Evolutionary conservation across 129 eudicot genomes (phyloP).

Genomic region (Kitagawia praeruptora): DNA sequence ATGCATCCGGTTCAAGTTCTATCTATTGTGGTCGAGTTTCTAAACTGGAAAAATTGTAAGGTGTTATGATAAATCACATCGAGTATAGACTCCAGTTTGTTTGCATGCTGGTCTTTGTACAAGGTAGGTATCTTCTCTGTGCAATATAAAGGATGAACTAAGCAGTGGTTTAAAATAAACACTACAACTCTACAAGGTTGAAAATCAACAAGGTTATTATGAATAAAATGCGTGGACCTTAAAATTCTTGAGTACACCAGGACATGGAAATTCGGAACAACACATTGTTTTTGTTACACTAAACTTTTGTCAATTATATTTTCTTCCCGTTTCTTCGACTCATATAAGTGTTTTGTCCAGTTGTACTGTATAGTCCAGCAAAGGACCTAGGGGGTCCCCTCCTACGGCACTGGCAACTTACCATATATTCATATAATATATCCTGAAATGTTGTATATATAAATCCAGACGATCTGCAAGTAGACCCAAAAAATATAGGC

Average conservation of each 20-base stretch:
- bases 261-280: not conserved
- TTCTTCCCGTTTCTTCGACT: not conserved
- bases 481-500: not conserved
- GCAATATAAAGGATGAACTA: not conserved
- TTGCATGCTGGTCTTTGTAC: not conserved
- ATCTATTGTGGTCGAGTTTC: not conserved
- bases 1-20: not conserved
- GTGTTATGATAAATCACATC: not conserved
- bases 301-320: not conserved
- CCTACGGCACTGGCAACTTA: not conserved
- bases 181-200: no score
- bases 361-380: not conserved
- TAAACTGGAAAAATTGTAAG: no score
- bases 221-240: not conserved
- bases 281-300: no score
- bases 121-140: not conserved
- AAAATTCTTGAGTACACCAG: not conserved
- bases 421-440: not conserved
- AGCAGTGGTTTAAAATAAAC: no score
- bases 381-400: not conserved
- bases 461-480: not conserved
- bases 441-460: not conserved
- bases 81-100: not conserved
- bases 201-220: no score
- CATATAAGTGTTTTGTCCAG: not conserved